Evolutionary conservation across 1,284 basidiomycete genomes (phyloP), one percentile per base, ranked within the genome.

Genomic region (Neonothopanus nambi): DNA sequence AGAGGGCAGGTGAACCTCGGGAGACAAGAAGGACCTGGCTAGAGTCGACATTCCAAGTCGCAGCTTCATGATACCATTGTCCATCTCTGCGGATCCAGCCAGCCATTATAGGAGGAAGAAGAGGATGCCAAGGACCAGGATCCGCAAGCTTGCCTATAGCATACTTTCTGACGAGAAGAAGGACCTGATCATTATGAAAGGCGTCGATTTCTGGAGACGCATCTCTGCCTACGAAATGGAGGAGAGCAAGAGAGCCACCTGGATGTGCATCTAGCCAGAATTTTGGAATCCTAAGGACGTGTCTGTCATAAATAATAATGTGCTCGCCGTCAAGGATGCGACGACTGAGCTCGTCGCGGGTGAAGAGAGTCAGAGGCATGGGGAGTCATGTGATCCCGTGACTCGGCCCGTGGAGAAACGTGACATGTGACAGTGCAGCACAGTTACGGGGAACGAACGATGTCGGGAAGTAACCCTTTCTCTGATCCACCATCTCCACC

Each of bases 201-300:
- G 93, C 96, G 59, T 93, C 84, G 43, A 98, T 91, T 70, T 99
- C 96, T 74, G 97, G 92, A 3, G 89, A 85, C 0, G 95, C 96
- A 67, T 99, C 95, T 48, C 96, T 83, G 2, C 97, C 97, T 28
- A 98, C 87, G 66, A 96, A 98, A 73, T 99, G 97, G 24, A 97
- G 84, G 57, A 99, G 86, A 17, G 95, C 83, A 45, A 98, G 86
- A 12, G 84, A 73, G 51, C 96, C 95, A 40, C 96, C 97, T 0
- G 96, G 96, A 67, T 99, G 97, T 3, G 79, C 75, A 3, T 80
- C 70, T 18, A 96, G 84, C 97, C 96, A 98, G 15, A 79, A 74
- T 12, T 80, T 78, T 20, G 93, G 84, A n/a, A 97, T 84, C 58
- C 87, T 85, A 60, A 98, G 85, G 58, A 98, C 85, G 56, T 81